Percentiles rank a stretch among this genome's conserved stretches.
These are phyloP conservation scores for Trichaptum fuscoviolaceum DNA, from an alignment of 768 basidiomycete species.

Conservation along the genomic window DNA sequence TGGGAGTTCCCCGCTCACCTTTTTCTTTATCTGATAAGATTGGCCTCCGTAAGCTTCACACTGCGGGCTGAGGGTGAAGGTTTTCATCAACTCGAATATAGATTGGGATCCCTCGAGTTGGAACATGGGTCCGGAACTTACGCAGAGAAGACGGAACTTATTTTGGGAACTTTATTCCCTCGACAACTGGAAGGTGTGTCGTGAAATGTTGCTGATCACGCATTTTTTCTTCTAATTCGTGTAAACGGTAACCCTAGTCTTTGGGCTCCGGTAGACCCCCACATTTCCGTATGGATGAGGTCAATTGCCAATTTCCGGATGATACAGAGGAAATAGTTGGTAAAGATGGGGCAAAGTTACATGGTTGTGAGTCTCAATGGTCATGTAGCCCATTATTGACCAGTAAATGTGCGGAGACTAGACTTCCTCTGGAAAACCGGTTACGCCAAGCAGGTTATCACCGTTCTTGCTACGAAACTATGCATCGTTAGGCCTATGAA, in stretches of 20 bases:
- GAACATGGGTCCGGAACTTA: conserved; percentile 53
- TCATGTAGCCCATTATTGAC: not conserved
- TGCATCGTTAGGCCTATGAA: conserved; percentile 59
- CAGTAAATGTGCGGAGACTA: not conserved
- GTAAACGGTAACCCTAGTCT: not conserved
- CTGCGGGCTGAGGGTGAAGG: too few relatives aligned
- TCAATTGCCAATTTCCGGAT: not conserved
- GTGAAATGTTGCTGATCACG: conserved; percentile 6
- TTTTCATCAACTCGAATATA: conserved; percentile 31
- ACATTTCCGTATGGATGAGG: not conserved
- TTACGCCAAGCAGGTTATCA: conserved; percentile 61
- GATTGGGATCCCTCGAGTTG: conserved; percentile 73
- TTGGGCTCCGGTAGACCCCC: conserved; percentile 11
- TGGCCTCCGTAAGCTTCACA: conserved; percentile 65
- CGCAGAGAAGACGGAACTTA: conserved; percentile 54
- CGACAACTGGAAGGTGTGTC: conserved; percentile 45
- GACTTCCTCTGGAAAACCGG: conserved; percentile 46
- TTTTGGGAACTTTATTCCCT: conserved; percentile 67
- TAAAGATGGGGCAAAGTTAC: not conserved
- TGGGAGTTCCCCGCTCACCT: too few relatives aligned
- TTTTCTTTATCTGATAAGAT: too few relatives aligned
- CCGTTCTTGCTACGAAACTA: conserved; percentile 57
- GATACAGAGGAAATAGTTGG: not conserved
- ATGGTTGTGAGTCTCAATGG: not conserved
- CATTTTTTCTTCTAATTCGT: conserved; percentile 18